Percentiles rank a stretch among this genome's conserved stretches.
phyloP scores from a whole-genome alignment of 208 protist genomes.

The Leptomonas seymouri region DNA sequence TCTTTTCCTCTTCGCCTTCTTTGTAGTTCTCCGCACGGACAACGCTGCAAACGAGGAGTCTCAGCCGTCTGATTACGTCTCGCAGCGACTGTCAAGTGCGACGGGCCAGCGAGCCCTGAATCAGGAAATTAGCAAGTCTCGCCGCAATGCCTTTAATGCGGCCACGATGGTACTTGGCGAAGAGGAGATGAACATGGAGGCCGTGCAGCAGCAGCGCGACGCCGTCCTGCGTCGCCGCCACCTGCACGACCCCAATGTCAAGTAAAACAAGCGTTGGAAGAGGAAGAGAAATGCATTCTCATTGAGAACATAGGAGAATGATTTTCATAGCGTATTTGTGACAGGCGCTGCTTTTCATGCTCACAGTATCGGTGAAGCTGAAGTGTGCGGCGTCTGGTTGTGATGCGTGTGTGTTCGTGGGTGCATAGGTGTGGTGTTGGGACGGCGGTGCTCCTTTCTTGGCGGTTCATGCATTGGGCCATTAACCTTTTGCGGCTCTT shows the following conservation, averaged over 20 bases:
- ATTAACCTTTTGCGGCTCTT: too few relatives aligned
- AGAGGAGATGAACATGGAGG: conserved; percentile 79
- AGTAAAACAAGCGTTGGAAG: conserved; percentile 25
- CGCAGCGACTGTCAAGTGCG: conserved; percentile 59
- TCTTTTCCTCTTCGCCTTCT: conserved; percentile 67
- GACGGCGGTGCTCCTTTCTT: too few relatives aligned
- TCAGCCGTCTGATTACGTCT: conserved; percentile 74
- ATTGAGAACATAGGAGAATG: too few relatives aligned
- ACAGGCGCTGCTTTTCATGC: too few relatives aligned
- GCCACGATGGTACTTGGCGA: conserved; percentile 69
- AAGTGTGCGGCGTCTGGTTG: too few relatives aligned
- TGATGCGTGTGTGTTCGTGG: too few relatives aligned
- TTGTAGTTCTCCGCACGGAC: conserved; percentile 66
- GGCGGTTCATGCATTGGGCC: too few relatives aligned
- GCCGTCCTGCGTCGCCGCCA: conserved; percentile 81
- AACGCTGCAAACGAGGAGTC: conserved; percentile 37
- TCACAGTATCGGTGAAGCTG: too few relatives aligned
- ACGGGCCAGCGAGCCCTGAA: conserved; percentile 52
- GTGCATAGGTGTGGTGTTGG: too few relatives aligned
- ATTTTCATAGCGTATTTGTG: too few relatives aligned
- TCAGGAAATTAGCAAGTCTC: conserved; percentile 68
- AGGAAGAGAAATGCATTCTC: background rate
- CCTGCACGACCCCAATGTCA: conserved; percentile 60
- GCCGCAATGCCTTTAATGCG: conserved; percentile 59
- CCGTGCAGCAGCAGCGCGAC: conserved; percentile 80